A percentile compares a stretch with the other conserved stretches of the same genome.
Evolutionary conservation across 768 basidiomycete species (phyloP).

Genomic region (Cystofilobasidium ferigula): DNA sequence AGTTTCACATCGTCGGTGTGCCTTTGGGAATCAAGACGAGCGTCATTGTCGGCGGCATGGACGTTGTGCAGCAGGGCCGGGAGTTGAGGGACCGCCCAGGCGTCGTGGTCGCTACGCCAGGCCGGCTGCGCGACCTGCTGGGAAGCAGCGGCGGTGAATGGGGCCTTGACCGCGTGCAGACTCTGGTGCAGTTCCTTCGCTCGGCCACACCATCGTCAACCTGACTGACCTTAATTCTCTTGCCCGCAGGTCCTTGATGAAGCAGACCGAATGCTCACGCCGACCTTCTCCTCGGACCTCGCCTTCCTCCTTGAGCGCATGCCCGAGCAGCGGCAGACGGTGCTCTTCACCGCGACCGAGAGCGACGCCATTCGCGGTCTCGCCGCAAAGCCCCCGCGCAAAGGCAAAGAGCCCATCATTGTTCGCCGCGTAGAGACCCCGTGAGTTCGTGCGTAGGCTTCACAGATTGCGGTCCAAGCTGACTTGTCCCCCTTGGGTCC

Average conservation of each 20-base stretch:
- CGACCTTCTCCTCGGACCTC: conserved; percentile 79
- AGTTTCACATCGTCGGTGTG: conserved; percentile 80
- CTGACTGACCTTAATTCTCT: neutral
- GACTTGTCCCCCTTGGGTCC: no score
- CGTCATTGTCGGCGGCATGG: conserved; percentile 95
- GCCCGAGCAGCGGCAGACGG: conserved; percentile 76
- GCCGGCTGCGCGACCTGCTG: conserved; percentile 82
- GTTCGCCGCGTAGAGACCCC: conserved; percentile 53
- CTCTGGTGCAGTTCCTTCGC: conserved; percentile 48
- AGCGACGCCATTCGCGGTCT: conserved; percentile 73
- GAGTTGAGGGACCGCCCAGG: conserved; percentile 79
- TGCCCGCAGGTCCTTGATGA: conserved; percentile 73
- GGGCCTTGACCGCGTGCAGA: conserved; percentile 73
- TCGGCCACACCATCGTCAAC: neutral
- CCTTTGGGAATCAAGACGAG: conserved; percentile 70
- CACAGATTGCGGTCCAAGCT: no score
- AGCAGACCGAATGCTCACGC: conserved; percentile 80
- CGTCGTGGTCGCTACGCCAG: conserved; percentile 89
- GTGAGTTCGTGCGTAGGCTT: neutral
- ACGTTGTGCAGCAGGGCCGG: conserved; percentile 86
- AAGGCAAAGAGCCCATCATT: conserved; percentile 77
- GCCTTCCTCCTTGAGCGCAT: conserved; percentile 62
- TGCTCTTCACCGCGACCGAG: conserved; percentile 90
- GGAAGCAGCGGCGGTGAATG: conserved; percentile 66
- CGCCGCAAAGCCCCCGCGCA: conserved; percentile 57